These are phyloP conservation scores for Polygonum aviculare DNA, from an alignment of 148 eudicot species.

Conservation along the genomic window DNA sequence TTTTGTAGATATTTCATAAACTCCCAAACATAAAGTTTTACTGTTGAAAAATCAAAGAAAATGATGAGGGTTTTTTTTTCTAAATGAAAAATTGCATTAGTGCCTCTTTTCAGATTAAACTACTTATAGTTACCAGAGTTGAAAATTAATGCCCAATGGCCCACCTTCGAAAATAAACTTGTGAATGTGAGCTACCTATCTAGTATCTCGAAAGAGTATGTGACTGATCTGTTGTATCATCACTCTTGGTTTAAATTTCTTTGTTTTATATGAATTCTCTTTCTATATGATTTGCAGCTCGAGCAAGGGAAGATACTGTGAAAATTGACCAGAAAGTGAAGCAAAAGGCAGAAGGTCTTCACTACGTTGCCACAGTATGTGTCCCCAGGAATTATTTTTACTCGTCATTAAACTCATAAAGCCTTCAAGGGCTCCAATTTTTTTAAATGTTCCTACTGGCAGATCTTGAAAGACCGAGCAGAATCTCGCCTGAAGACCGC, in stretches of 20 bases:
- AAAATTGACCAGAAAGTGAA: slow-evolving; percentile 76
- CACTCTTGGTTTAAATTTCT: background rate
- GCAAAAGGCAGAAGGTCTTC: slow-evolving; percentile 82
- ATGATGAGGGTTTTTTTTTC: no score
- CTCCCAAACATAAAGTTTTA: background rate
- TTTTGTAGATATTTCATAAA: background rate
- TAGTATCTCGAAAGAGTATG: background rate
- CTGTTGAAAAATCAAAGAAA: background rate
- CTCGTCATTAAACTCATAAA: background rate
- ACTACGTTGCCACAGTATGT: slow-evolving; percentile 70
- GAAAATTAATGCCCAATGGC: background rate
- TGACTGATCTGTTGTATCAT: background rate
- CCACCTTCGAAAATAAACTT: background rate
- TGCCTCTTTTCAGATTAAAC: background rate
- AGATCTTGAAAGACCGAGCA: slow-evolving; percentile 79
- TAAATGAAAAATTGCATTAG: no score
- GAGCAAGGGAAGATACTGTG: slow-evolving; percentile 89
- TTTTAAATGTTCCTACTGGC: slow-evolving; percentile 15
- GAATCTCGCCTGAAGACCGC: slow-evolving; percentile 73
- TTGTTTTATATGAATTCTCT: background rate
- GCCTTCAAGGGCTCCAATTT: background rate
- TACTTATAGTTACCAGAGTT: background rate
- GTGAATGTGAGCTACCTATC: background rate
- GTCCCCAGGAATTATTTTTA: background rate
- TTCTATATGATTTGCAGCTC: slow-evolving; percentile 52